Conservation (phyloP, 2,329 filamentous ascomycete species). For the Fusarium sp. region DNA sequence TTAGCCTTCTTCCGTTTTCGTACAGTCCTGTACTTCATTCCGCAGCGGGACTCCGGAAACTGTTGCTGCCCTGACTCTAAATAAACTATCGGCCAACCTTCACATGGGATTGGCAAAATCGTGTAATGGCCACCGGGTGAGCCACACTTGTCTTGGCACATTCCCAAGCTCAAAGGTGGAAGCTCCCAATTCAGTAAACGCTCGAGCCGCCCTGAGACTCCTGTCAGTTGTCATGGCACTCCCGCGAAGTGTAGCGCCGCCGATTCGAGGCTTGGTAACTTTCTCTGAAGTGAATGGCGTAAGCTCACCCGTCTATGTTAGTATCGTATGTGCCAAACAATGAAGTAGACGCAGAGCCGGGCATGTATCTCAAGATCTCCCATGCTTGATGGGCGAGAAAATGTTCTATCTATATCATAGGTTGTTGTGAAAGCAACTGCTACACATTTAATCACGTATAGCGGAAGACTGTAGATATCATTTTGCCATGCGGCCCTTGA, state of each 20-base stretch:
- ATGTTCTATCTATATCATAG: neutral
- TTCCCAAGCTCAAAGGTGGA: conserved; percentile 24
- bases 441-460: neutral
- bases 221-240: conserved; percentile 14
- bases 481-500: neutral
- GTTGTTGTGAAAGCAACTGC: neutral
- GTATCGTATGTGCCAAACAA: neutral
- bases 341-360: neutral
- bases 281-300: neutral
- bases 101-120: neutral
- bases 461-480: neutral
- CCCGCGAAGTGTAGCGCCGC: conserved; percentile 22
- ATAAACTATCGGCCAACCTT: neutral
- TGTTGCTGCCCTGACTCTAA: neutral
- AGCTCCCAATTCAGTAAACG: conserved; percentile 11
- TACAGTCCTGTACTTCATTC: neutral
- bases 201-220: conserved; percentile 28
- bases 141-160: conserved; percentile 30
- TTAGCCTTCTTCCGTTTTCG: conserved; percentile 17
- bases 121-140: neutral
- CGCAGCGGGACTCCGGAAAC: neutral
- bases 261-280: neutral
- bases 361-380: neutral
- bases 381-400: neutral
- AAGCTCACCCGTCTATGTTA: neutral